These are phyloP conservation scores for Pythium rhizo-oryzae DNA, from an alignment of 352 stramenopile species.

Conservation along the genomic window DNA sequence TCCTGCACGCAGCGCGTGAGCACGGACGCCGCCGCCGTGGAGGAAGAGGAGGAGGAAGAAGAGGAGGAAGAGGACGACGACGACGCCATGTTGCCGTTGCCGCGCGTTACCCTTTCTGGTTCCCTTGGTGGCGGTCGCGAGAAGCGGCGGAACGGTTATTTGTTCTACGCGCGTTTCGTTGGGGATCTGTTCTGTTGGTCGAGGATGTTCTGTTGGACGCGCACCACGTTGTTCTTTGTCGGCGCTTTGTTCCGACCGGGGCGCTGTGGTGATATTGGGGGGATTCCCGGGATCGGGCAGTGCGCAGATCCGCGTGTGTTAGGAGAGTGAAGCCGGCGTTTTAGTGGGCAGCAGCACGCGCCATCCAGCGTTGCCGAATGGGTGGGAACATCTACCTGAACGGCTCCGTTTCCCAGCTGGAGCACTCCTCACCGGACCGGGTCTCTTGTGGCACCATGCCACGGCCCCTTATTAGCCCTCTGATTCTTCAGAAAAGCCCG, in stretches of 20 bases:
- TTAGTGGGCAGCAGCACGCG: neutral
- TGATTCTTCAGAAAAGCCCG: neutral
- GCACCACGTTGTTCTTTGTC: too few species aligned
- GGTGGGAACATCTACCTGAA: neutral
- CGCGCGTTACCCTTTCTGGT: neutral
- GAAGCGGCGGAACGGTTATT: neutral
- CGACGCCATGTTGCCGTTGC: constrained; percentile 4
- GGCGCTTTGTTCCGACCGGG: too few species aligned
- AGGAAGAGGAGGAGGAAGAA: constrained; percentile 6
- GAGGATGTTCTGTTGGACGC: too few species aligned
- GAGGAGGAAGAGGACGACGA: neutral
- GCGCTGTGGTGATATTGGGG: too few species aligned
- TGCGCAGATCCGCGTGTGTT: too few species aligned
- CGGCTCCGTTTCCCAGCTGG: neutral
- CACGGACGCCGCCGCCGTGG: neutral
- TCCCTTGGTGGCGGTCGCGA: neutral
- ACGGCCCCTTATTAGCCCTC: neutral
- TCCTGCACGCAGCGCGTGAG: constrained; percentile 49
- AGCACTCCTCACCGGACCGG: neutral
- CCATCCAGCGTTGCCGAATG: constrained; percentile 4
- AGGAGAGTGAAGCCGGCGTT: too few species aligned
- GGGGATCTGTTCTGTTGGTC: too few species aligned
- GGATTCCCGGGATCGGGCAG: too few species aligned
- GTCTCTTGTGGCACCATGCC: neutral
- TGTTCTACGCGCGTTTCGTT: neutral